Percentiles rank a stretch among this genome's conserved stretches.
phyloP scores from a whole-genome alignment of 108 stramenopile species.

The Skeletonema costatum region DNA sequence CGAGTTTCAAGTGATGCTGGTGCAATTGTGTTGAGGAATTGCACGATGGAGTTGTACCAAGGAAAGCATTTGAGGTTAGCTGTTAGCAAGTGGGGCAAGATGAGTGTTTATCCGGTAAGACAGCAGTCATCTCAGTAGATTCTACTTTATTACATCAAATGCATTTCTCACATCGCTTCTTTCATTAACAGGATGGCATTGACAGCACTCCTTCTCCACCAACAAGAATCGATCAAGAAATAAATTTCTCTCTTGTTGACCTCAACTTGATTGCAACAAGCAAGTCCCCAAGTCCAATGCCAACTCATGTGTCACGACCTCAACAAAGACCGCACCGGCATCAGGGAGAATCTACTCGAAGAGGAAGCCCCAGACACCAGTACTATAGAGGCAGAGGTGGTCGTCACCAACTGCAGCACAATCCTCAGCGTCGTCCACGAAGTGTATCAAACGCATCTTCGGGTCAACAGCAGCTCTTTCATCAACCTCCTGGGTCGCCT shows the following conservation, averaged over 20 bases:
- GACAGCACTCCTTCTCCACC: constrained; percentile 83
- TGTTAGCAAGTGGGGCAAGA: constrained; percentile 90
- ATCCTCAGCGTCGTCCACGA: constrained; percentile 13
- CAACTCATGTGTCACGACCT: constrained; percentile 7
- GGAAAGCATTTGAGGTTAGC: constrained; percentile 79
- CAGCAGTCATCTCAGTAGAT: background rate
- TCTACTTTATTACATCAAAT: background rate
- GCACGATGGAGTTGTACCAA: constrained; percentile 80
- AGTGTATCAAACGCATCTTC: constrained; percentile 11
- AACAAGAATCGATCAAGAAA: constrained; percentile 63
- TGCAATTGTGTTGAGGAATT: constrained; percentile 81
- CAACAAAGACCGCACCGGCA: constrained; percentile 6
- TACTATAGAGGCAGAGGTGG: constrained; percentile 15
- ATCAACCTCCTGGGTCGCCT: background rate
- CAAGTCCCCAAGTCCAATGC: constrained; percentile 29
- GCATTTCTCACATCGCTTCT: background rate
- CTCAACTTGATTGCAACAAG: constrained; percentile 61
- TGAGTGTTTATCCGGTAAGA: constrained; percentile 62
- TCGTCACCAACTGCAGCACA: constrained; percentile 2
- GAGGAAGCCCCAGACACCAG: background rate
- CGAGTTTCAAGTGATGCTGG: constrained; percentile 57
- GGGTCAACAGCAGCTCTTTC: constrained; percentile 7
- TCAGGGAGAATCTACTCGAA: constrained; percentile 6
- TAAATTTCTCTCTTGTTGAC: constrained; percentile 74
- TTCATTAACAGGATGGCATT: constrained; percentile 53